These are phyloP conservation scores for Aspergillus awamori DNA, from an alignment of 2,329 filamentous ascomycete species.

Conservation along the genomic window DNA sequence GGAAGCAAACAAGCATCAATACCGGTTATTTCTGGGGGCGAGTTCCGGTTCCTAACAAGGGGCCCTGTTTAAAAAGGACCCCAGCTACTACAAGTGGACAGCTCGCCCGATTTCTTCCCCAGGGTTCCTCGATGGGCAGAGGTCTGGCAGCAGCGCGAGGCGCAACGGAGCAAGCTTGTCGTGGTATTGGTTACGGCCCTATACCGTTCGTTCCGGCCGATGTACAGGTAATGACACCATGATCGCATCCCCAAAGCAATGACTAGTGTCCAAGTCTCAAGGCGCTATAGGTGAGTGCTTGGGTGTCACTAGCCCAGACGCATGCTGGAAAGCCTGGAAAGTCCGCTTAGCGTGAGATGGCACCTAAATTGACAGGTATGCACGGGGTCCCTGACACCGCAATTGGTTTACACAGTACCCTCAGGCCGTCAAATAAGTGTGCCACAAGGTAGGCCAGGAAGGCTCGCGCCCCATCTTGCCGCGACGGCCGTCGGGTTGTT, in stretches of 20 bases:
- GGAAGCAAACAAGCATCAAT: slow-evolving; percentile 10
- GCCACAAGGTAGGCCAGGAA: not conserved
- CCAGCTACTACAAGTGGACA: not conserved
- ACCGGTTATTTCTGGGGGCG: slow-evolving; percentile 2
- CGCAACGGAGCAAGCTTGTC: not conserved
- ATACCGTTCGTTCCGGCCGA: not conserved
- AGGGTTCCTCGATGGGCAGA: not conserved
- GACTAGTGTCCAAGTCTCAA: not conserved
- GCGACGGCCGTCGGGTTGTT: not conserved
- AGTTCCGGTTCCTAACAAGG: not conserved
- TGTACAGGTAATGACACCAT: not conserved
- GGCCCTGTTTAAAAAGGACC: not conserved
- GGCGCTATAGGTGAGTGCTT: not conserved
- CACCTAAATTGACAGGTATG: not conserved
- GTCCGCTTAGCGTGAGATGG: not conserved
- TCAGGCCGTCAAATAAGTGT: not conserved
- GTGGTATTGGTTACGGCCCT: not conserved
- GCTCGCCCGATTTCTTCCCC: not conserved
- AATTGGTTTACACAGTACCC: not conserved
- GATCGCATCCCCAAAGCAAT: not conserved
- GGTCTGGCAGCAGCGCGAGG: not conserved
- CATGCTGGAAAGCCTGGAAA: not conserved
- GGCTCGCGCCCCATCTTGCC: not conserved
- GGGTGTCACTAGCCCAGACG: not conserved
- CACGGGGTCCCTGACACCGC: not conserved